A percentile compares a stretch with the other conserved stretches of the same genome.
Conservation (phyloP, 805 yeast species). For the Candida fluviatilis region DNA sequence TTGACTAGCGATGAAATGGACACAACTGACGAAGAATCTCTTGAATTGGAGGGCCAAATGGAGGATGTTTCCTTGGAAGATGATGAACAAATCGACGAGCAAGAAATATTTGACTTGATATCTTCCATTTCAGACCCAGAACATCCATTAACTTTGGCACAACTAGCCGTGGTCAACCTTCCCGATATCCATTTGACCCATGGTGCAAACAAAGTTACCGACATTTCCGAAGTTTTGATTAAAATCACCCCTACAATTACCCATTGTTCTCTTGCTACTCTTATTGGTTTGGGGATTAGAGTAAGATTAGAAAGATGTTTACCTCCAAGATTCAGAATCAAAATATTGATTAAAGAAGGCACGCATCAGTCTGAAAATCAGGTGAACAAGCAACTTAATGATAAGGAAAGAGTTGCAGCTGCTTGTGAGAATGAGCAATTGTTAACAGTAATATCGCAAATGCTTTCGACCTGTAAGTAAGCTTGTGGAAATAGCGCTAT, state of each 20-base stretch:
- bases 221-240: constrained; percentile 72
- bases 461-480: constrained; percentile 75
- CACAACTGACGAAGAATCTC: constrained; percentile 16
- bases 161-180: constrained; percentile 86
- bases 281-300: constrained; percentile 91
- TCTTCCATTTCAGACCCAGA: constrained; percentile 93
- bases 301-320: constrained; percentile 87
- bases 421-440: constrained; percentile 97
- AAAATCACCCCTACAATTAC: constrained; percentile 96
- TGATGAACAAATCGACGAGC: constrained; percentile 73
- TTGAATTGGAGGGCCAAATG: constrained; percentile 19
- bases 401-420: constrained; percentile 96
- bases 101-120: constrained; percentile 83
- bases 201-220: constrained; percentile 31
- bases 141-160: constrained; percentile 93
- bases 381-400: constrained; percentile 94
- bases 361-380: constrained; percentile 94
- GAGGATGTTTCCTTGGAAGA: constrained; percentile 23
- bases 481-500: too few relatives aligned
- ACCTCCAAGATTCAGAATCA: constrained; percentile 78
- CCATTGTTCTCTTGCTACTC: constrained; percentile 93
- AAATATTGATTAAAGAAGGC: constrained; percentile 80
- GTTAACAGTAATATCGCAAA: constrained; percentile 81
- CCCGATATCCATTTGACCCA: constrained; percentile 72
- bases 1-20: constrained; percentile 20